Evolutionary conservation across 169 alveolate genomes (phyloP), one percentile per base, ranked within the genome.

Genomic region (Eimeria tenella): DNA sequence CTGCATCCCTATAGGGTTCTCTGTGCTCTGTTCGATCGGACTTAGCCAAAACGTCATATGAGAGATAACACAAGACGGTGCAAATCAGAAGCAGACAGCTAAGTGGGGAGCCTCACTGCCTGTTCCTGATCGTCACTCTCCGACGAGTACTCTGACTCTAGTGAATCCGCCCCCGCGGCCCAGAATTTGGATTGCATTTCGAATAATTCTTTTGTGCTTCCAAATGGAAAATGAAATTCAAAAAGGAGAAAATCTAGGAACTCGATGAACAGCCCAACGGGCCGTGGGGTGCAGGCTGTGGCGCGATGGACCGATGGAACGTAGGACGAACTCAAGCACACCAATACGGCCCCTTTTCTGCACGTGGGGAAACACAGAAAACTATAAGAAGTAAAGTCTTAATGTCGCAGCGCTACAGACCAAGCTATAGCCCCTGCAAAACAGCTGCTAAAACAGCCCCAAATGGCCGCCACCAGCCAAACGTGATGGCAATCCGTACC

Each of bases 101-200:
- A 53, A 23, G 60, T 58, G 82, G 75, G 84, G 75, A 5, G 9
- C n/a, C 82, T n/a, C 10, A 70, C 93, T 49, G 3, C 56, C 86
- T 68, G 86, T 82, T 86, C 93, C 93, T 70, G 84, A 53, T 70
- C 93, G 50, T 68, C 82, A 58, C 84, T 73, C 49, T 73, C 93
- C 55, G 86, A 70, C 49, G 93, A 70, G 52, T 84, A 81, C 25
- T 93, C 95, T 0, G 95, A 93, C 31, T 93, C 95, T 10, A 82
- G 62, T 81, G 84, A 86, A 42, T 92, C 95, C 31, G 90, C 86
- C 82, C 93, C 95, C 9, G 93, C 95, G 65, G 95, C 95, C 95
- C 95, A 93, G 82, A 93, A 93, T 25, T 93, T 93, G 70, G 93
- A 84, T 62, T 93, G 95, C 95, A 93, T 93, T 63, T 81, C 82